A percentile compares a stretch with the other conserved stretches of the same genome.
phyloP scores from a whole-genome alignment of 2,329 filamentous ascomycete species.

The Fusarium falciforme region DNA sequence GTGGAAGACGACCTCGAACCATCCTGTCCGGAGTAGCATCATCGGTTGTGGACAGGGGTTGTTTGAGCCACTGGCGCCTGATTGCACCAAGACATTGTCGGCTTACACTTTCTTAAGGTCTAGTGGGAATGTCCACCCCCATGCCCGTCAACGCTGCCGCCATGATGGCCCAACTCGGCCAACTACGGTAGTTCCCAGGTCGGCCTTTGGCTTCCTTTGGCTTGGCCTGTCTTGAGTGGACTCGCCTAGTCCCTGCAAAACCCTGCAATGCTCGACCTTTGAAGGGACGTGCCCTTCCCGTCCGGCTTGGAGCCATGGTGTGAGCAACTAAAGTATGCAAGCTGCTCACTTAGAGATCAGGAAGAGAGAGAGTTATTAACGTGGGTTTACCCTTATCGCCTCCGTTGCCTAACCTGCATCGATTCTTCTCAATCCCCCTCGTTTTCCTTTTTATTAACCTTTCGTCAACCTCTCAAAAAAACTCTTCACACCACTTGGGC shows the following conservation, averaged over 20 bases:
- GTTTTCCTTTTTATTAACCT: slow-evolving; percentile 1
- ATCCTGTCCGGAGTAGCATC: slow-evolving; percentile 5
- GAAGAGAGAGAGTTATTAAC: slow-evolving; percentile 37
- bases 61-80: slow-evolving; percentile 27
- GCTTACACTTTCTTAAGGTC: slow-evolving; percentile 17
- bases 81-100: slow-evolving; percentile 11
- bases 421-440: slow-evolving; percentile 16
- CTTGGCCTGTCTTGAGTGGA: not conserved
- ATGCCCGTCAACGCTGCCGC: slow-evolving; percentile 34
- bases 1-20: not conserved
- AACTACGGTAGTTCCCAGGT: slow-evolving; percentile 35
- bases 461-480: slow-evolving; percentile 5
- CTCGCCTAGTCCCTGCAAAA: slow-evolving; percentile 24
- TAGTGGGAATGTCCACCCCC: slow-evolving; percentile 26
- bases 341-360: slow-evolving; percentile 29
- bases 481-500: slow-evolving; percentile 15
- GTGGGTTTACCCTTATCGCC: slow-evolving; percentile 37
- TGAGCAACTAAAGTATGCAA: slow-evolving; percentile 18
- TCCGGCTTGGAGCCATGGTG: slow-evolving; percentile 32
- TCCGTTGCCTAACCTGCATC: slow-evolving; percentile 27
- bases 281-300: slow-evolving; percentile 41
- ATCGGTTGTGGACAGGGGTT: slow-evolving; percentile 13
- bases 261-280: slow-evolving; percentile 29
- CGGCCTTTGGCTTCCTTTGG: slow-evolving; percentile 30
- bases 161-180: slow-evolving; percentile 29